phyloP scores from a whole-genome alignment of 1,284 basidiomycete genomes.

The Malassezia sp. region DNA sequence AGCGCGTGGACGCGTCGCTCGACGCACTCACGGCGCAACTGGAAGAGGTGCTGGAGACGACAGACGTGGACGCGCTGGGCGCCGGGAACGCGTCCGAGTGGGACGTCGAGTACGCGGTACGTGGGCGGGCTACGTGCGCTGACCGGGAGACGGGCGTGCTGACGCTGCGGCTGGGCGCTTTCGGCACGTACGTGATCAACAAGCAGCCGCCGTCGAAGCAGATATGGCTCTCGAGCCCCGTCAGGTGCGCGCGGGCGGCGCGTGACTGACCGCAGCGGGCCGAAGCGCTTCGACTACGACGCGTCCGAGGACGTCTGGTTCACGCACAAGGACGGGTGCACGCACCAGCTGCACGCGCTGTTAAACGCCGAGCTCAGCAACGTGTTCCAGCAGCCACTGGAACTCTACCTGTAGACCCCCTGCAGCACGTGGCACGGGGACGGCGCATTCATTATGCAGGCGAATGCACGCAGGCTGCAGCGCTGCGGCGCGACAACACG shows the following conservation, averaged over 20 bases:
- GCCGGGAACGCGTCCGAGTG: constrained; percentile 48
- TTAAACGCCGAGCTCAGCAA: constrained; percentile 28
- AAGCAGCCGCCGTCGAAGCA: constrained; percentile 99
- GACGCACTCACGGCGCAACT: constrained; percentile 65
- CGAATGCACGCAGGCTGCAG: no score
- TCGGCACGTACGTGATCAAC: constrained; percentile 97
- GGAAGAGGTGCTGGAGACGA: constrained; percentile 63
- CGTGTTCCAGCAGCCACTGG: constrained; percentile 25
- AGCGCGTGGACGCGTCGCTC: constrained; percentile 69
- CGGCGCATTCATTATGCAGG: no score
- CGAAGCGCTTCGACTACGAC: constrained; percentile 44
- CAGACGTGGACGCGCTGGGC: constrained; percentile 33
- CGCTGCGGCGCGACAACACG: no score
- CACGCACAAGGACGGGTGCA: constrained; percentile 32
- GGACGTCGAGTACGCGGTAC: constrained; percentile 87
- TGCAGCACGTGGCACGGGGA: no score
- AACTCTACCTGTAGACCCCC: constrained; percentile 14
- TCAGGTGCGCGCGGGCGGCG: constrained; percentile 26
- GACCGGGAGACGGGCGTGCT: constrained; percentile 68
- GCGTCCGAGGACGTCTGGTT: constrained; percentile 28
- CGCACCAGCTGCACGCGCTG: constrained; percentile 24
- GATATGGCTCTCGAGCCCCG: constrained; percentile 90
- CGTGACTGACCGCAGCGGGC: constrained; percentile 25
- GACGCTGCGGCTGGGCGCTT: constrained; percentile 66
- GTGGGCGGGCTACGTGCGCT: constrained; percentile 44